Percentiles rank a stretch among this genome's conserved stretches.
Evolutionary conservation across 371 early-diverging fungal genomes (phyloP).

Genomic region (Mycotypha africana): DNA sequence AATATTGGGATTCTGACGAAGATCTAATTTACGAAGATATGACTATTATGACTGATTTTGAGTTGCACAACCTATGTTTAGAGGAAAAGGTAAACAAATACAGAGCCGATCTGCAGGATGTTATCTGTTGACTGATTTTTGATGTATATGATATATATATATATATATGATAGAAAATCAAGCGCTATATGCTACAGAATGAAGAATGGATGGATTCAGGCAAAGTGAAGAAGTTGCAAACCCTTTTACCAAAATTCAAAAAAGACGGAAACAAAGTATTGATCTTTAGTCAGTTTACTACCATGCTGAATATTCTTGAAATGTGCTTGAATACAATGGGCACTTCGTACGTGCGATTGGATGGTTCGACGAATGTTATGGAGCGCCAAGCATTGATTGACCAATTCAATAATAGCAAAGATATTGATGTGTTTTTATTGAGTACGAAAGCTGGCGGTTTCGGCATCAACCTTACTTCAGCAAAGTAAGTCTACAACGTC

Average conservation of each 20-base stretch:
- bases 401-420: constrained; percentile 59
- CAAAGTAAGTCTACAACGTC: constrained; percentile 72
- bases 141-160: background rate
- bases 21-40: constrained; percentile 83
- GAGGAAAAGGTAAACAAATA: constrained; percentile 48
- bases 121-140: background rate
- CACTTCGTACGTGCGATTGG: constrained; percentile 50
- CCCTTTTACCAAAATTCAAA: constrained; percentile 54
- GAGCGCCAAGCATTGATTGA: constrained; percentile 78
- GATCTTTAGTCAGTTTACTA: constrained; percentile 82
- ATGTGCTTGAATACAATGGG: constrained; percentile 43
- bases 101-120: too few species aligned
- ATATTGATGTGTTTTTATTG: constrained; percentile 75
- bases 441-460: constrained; percentile 92
- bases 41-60: constrained; percentile 82
- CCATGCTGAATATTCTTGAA: constrained; percentile 60
- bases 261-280: constrained; percentile 53
- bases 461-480: constrained; percentile 88
- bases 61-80: constrained; percentile 66
- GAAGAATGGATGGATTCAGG: constrained; percentile 75
- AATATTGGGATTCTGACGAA: constrained; percentile 62
- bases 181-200: constrained; percentile 45
- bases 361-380: constrained; percentile 60
- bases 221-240: constrained; percentile 61
- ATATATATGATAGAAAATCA: constrained; percentile 31